Evolutionary conservation across 73 alveolate species (phyloP).

Genomic region (Paramecium pentaurelia): DNA sequence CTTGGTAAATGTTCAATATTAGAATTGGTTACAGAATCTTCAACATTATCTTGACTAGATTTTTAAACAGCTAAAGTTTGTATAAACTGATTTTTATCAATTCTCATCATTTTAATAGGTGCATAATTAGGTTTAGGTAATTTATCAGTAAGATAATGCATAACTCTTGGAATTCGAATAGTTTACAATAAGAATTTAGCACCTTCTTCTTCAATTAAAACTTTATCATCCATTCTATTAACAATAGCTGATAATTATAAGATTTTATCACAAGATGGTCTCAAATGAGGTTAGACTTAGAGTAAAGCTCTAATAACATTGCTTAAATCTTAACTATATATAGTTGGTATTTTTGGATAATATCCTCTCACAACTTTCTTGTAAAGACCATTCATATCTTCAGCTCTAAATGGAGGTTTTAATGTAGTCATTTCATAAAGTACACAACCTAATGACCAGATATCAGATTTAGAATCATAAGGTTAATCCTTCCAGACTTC

Average conservation of each 20-base stretch:
- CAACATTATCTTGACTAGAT: constrained; percentile 17
- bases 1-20: constrained; percentile 38
- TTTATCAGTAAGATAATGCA: constrained; percentile 82
- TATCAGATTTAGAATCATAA: constrained; percentile 93
- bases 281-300: constrained; percentile 63
- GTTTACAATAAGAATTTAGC: constrained; percentile 69
- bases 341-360: constrained; percentile 78
- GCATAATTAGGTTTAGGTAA: constrained; percentile 93
- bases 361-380: constrained; percentile 79
- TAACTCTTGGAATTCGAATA: constrained; percentile 88
- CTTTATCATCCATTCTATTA: constrained; percentile 59
- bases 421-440: constrained; percentile 93
- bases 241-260: constrained; percentile 43
- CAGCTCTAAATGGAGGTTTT: constrained; percentile 97
- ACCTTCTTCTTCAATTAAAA: constrained; percentile 43
- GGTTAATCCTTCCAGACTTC: constrained; percentile 98
- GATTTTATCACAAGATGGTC: constrained; percentile 56
- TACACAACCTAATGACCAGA: constrained; percentile 98
- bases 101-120: constrained; percentile 40
- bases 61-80: constrained; percentile 54
- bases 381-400: constrained; percentile 87
- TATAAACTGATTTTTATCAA: constrained; percentile 36
- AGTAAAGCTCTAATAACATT: constrained; percentile 68
- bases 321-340: constrained; percentile 71
- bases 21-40: background rate